Conservation (phyloP, 495 filamentous ascomycete genomes). For the Cetradonia linearis region DNA sequence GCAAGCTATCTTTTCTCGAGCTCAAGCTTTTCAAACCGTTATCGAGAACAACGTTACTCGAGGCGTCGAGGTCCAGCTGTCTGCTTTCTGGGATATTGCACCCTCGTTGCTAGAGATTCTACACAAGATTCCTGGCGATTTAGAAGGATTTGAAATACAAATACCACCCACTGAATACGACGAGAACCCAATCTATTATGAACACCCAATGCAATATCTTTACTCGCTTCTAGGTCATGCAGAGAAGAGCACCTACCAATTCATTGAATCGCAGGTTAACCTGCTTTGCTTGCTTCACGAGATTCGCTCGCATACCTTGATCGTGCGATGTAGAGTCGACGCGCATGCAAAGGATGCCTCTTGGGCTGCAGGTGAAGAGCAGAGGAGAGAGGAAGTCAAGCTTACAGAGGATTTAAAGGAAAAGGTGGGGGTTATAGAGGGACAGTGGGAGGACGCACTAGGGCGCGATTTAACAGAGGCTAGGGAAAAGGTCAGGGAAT, state of each 20-base stretch:
- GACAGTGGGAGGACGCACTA: slow-evolving; percentile 68
- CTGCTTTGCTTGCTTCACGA: slow-evolving; percentile 89
- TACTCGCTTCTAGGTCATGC: slow-evolving; percentile 73
- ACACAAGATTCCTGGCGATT: slow-evolving; percentile 58
- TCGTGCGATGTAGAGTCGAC: slow-evolving; percentile 43
- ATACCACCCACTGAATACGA: slow-evolving; percentile 68
- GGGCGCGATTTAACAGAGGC: slow-evolving; percentile 48
- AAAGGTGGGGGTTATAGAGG: slow-evolving; percentile 79
- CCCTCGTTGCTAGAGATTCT: slow-evolving; percentile 65
- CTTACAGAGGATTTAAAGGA: slow-evolving; percentile 86
- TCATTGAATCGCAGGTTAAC: slow-evolving; percentile 91
- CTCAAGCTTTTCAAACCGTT: slow-evolving; percentile 66
- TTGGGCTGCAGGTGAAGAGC: slow-evolving; percentile 49
- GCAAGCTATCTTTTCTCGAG: slow-evolving; percentile 55
- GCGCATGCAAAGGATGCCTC: slow-evolving; percentile 38
- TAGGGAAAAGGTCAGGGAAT: slow-evolving; percentile 50
- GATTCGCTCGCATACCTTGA: slow-evolving; percentile 68
- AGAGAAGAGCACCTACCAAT: slow-evolving; percentile 86
- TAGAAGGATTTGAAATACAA: slow-evolving; percentile 50
- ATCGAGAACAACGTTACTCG: slow-evolving; percentile 78
- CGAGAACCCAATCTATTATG: slow-evolving; percentile 73
- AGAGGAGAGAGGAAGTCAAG: slow-evolving; percentile 51
- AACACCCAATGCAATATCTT: slow-evolving; percentile 79
- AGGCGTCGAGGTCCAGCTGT: slow-evolving; percentile 82
- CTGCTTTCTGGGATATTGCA: slow-evolving; percentile 95